These are phyloP conservation scores for Periglandula ipomoeae DNA, from an alignment of 2,329 filamentous ascomycete species.

Conservation along the genomic window DNA sequence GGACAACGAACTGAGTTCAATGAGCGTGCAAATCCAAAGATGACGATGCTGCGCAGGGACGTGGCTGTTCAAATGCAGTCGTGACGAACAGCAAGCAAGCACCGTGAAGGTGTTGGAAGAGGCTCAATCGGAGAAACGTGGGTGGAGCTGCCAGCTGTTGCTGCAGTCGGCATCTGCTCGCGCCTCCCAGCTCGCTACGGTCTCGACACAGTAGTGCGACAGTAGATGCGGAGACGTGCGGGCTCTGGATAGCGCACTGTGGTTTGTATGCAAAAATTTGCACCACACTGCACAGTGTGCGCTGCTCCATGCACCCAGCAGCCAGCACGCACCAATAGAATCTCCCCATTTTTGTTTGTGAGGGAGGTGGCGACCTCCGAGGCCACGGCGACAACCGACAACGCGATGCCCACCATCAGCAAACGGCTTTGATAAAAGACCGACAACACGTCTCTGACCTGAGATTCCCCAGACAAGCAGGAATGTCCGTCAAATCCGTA, in stretches of 20 bases:
- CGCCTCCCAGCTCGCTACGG: constrained; percentile 1
- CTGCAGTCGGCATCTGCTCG: constrained; percentile 1
- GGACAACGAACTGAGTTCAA: constrained; percentile 26
- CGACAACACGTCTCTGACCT: background rate
- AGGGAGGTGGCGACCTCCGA: constrained; percentile 27
- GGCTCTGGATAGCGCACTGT: background rate
- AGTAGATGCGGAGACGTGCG: constrained; percentile 4
- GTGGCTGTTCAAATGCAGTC: constrained; percentile 7
- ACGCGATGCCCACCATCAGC: background rate
- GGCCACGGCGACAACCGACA: constrained; percentile 7
- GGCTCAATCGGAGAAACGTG: constrained; percentile 7
- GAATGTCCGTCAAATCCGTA: background rate
- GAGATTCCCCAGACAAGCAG: background rate
- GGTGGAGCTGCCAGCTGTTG: constrained; percentile 8
- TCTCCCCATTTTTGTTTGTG: background rate
- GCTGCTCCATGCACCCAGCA: no score
- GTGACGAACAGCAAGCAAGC: constrained; percentile 6
- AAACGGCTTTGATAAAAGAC: background rate
- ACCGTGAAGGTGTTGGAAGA: constrained; percentile 7
- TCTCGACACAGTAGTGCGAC: background rate
- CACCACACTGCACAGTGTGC: no score
- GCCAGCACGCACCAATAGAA: no score
- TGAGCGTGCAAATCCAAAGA: constrained; percentile 17
- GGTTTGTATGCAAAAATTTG: no score
- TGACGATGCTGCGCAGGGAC: constrained; percentile 15